Evolutionary conservation across 2,329 filamentous ascomycete genomes (phyloP).

Genomic region (Nothopassalora personata): DNA sequence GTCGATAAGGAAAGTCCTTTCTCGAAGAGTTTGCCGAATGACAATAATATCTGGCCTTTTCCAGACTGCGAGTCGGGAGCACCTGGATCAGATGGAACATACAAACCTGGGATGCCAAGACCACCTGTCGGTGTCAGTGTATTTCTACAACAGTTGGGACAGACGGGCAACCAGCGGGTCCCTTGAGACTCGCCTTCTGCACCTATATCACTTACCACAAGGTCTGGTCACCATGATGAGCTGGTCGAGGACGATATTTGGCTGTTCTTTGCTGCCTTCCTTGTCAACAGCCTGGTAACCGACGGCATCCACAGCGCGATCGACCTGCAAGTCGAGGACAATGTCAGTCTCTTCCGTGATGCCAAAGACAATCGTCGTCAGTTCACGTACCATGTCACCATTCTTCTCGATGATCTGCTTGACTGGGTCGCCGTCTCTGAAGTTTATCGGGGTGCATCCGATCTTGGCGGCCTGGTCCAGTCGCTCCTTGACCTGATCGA

Average conservation of each 20-base stretch:
- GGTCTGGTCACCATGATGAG: conserved; percentile 58
- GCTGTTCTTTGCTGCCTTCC: conserved; percentile 54
- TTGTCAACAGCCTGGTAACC: conserved; percentile 59
- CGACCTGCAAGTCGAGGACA: conserved; percentile 32
- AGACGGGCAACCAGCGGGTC: too few relatives aligned
- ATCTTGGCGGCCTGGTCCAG: conserved; percentile 51
- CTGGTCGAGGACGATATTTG: conserved; percentile 59
- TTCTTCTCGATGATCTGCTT: conserved; percentile 57
- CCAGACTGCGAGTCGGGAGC: conserved; percentile 56
- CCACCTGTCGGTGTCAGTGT: conserved; percentile 36
- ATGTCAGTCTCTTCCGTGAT: background rate
- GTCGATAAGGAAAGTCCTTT: conserved; percentile 57
- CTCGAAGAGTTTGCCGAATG: conserved; percentile 64
- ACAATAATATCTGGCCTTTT: conserved; percentile 60
- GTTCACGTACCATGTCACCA: conserved; percentile 45
- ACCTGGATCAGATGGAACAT: conserved; percentile 51
- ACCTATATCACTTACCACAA: conserved; percentile 35
- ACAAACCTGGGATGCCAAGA: conserved; percentile 49
- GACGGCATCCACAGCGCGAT: conserved; percentile 60
- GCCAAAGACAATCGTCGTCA: background rate
- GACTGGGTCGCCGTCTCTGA: conserved; percentile 55
- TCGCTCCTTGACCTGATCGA: conserved; percentile 58
- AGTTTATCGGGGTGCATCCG: conserved; percentile 57
- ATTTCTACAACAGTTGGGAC: too few relatives aligned
- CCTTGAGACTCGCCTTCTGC: too few relatives aligned